Conservation (phyloP, 495 filamentous ascomycete species). For the Cudoniella acicularis region DNA sequence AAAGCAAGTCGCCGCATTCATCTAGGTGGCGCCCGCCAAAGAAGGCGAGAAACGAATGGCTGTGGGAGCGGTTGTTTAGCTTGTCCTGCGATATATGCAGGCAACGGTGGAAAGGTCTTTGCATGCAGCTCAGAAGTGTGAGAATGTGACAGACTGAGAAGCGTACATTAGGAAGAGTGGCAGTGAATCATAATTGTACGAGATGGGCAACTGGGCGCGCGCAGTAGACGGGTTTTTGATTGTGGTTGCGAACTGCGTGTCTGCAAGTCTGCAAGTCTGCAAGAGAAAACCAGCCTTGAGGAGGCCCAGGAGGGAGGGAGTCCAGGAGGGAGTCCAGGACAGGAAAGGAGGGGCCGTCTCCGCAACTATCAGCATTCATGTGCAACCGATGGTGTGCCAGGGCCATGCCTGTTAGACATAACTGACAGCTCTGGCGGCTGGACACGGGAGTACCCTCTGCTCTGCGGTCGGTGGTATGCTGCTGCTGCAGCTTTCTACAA, state of each 20-base stretch:
- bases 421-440: no score
- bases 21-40: not conserved
- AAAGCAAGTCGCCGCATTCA: slow-evolving; percentile 3
- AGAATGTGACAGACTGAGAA: not conserved
- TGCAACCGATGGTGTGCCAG: not conserved
- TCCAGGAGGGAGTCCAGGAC: no score
- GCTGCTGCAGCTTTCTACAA: not conserved
- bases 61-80: not conserved
- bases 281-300: not conserved
- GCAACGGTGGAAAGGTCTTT: not conserved
- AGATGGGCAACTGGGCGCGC: not conserved
- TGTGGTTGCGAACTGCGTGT: no score
- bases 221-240: not conserved
- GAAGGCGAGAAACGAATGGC: not conserved
- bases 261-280: no score
- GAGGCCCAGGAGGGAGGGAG: no score
- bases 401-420: not conserved
- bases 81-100: not conserved
- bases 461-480: no score
- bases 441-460: no score
- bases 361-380: not conserved
- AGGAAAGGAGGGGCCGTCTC: not conserved
- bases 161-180: not conserved
- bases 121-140: not conserved
- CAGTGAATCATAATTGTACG: not conserved